Conservation (phyloP, 495 filamentous ascomycete species). For the Aspergillus cristatus region DNA sequence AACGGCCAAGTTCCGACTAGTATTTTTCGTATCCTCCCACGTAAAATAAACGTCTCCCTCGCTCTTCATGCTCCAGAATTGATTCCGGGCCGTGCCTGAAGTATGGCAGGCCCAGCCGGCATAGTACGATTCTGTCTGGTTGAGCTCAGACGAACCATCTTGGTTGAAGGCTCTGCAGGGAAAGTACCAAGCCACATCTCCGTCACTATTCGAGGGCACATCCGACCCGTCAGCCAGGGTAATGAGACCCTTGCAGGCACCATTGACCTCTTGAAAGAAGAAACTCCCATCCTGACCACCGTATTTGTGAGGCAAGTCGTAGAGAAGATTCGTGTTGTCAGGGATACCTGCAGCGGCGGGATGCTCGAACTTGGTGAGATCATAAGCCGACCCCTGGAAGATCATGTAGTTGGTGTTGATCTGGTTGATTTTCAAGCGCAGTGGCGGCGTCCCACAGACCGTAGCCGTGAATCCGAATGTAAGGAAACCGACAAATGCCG, state of each 20-base stretch:
- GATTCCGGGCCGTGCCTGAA: constrained; percentile 48
- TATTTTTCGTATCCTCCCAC: constrained; percentile 90
- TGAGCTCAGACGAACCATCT: constrained; percentile 74
- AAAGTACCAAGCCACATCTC: constrained; percentile 92
- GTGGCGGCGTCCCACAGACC: constrained; percentile 63
- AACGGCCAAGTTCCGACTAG: constrained; percentile 77
- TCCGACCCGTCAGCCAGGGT: constrained; percentile 58
- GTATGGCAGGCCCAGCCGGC: constrained; percentile 90
- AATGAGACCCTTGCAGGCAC: constrained; percentile 89
- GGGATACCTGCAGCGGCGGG: constrained; percentile 72
- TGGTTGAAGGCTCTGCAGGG: constrained; percentile 88
- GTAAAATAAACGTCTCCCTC: constrained; percentile 83
- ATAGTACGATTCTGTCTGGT: constrained; percentile 66
- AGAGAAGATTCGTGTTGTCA: constrained; percentile 62
- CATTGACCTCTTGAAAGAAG: constrained; percentile 97
- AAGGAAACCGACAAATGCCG: constrained; percentile 84
- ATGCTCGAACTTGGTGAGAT: constrained; percentile 65
- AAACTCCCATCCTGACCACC: constrained; percentile 91
- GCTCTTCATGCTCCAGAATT: constrained; percentile 59
- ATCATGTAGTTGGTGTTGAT: constrained; percentile 84
- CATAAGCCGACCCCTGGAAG: constrained; percentile 84
- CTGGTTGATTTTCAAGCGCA: constrained; percentile 70
- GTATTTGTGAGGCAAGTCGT: constrained; percentile 68
- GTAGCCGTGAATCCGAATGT: constrained; percentile 92
- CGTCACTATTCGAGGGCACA: constrained; percentile 63